A percentile compares a stretch with the other conserved stretches of the same genome.
phyloP scores from a whole-genome alignment of 208 protist species.

The Crithidia fasciculata region DNA sequence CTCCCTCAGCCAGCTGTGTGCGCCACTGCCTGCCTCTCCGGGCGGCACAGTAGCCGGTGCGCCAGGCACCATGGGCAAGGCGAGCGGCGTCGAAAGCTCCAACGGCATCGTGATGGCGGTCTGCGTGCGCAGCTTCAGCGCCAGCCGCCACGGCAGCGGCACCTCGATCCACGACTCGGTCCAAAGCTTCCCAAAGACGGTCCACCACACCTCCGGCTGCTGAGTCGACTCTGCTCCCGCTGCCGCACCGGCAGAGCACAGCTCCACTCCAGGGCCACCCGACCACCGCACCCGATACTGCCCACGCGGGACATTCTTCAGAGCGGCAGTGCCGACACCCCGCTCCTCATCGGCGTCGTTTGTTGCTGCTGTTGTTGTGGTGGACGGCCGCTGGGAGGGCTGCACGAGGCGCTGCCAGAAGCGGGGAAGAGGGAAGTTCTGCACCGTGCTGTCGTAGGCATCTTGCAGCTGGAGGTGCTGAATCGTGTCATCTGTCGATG shows the following conservation, averaged over 20 bases:
- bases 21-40: not conserved
- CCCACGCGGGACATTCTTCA: slow-evolving; percentile 13
- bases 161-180: slow-evolving; percentile 49
- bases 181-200: slow-evolving; percentile 48
- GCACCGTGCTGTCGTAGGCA: slow-evolving; percentile 48
- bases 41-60: not conserved
- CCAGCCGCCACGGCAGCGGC: slow-evolving; percentile 33
- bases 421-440: slow-evolving; percentile 26
- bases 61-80: not conserved
- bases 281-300: slow-evolving; percentile 37
- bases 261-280: slow-evolving; percentile 49
- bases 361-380: not conserved
- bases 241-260: not conserved
- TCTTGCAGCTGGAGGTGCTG: slow-evolving; percentile 28
- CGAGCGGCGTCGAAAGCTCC: not conserved
- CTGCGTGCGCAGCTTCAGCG: slow-evolving; percentile 53
- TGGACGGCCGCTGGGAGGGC: not conserved
- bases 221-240: not conserved
- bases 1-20: not conserved
- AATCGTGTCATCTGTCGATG: slow-evolving; percentile 26
- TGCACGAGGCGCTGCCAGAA: slow-evolving; percentile 26
- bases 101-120: slow-evolving; percentile 41
- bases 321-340: slow-evolving; percentile 4
- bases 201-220: slow-evolving; percentile 6
- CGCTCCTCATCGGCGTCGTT: not conserved